A percentile compares a stretch with the other conserved stretches of the same genome.
phyloP scores from a whole-genome alignment of 331 rosid species.

The Acacia concinna region DNA sequence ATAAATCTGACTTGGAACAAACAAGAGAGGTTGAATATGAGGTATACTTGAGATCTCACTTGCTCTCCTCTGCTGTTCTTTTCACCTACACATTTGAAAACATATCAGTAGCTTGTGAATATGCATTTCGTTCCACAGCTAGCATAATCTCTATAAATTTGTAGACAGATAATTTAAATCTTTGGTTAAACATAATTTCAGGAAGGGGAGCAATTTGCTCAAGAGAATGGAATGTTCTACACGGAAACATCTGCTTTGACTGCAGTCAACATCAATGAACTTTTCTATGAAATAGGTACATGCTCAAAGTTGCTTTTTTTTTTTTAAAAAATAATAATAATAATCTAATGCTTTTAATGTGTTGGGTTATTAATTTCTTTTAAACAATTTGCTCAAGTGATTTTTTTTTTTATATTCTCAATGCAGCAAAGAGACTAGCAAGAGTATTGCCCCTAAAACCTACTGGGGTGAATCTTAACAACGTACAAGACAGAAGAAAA shows the following conservation, averaged over 20 bases:
- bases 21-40: conserved; percentile 67
- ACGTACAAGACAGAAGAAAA: conserved; percentile 41
- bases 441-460: conserved; percentile 53
- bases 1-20: conserved; percentile 71
- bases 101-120: background rate
- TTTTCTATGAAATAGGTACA: conserved; percentile 79
- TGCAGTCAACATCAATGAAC: conserved; percentile 70
- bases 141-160: no score
- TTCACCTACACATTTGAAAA: conserved; percentile 12
- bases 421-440: conserved; percentile 74
- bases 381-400: background rate
- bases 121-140: background rate
- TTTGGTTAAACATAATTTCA: conserved; percentile 33
- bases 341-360: background rate
- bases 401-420: background rate
- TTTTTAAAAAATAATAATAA: background rate
- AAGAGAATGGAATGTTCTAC: conserved; percentile 81
- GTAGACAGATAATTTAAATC: no score
- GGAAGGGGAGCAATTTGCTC: conserved; percentile 80
- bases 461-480: conserved; percentile 48
- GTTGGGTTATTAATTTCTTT: background rate
- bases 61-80: background rate
- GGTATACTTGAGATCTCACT: conserved; percentile 43
- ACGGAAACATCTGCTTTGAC: conserved; percentile 84
- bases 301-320: no score